Base-by-base conservation (phyloP, 495 filamentous ascomycete species). In the Lineolata rhizophorae region DNA sequence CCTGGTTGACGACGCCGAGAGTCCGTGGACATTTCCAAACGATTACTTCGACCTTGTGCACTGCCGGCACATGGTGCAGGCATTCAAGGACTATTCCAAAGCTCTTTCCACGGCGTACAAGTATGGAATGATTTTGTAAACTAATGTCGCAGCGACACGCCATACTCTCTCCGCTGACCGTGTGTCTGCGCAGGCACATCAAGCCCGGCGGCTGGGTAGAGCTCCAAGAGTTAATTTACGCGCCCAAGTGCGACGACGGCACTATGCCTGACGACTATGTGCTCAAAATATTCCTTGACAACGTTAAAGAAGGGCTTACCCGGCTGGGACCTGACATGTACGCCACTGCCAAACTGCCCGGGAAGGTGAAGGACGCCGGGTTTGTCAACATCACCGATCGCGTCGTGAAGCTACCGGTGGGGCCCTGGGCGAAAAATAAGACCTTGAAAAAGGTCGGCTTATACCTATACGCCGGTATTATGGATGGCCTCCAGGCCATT, bases 181-280 rank as follows among this genome's bases (percentile, higher is more conserved):
- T n/a, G n/a, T n/a, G n/a, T n/a, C n/a, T n/a, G n/a, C n/a, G n/a
- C n/a, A n/a, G n/a, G n/a, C 15, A 9, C 14, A 8, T 17, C 6
- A 30, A 30, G 14, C 28, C 28, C 6, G 28, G 28, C 17, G 28
- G 28, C 9, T 30, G 28, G 28, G 28, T 30, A 8, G 28, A 30
- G 28, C 15, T 30, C 6, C 8, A 9, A 16, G 28, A 30, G 6
- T 30, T 30, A 8, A 8, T 6, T 6, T 6, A 10, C 9, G 6
- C 28, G 28, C 17, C 17, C 28, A 30, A 26, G 8, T 8, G 12
- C 8, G 22, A 8, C 8, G 8, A 8, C 22, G 8, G 8, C 8
- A 26, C 8, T 26, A 12, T 8, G 8, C 22, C 8, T 26, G 8
- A 8, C 22, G 22, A 26, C 12, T 26, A 12, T 12, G 8, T 12